phyloP scores from a whole-genome alignment of 164 flowering plant genomes.

The Sextonia rubra region DNA sequence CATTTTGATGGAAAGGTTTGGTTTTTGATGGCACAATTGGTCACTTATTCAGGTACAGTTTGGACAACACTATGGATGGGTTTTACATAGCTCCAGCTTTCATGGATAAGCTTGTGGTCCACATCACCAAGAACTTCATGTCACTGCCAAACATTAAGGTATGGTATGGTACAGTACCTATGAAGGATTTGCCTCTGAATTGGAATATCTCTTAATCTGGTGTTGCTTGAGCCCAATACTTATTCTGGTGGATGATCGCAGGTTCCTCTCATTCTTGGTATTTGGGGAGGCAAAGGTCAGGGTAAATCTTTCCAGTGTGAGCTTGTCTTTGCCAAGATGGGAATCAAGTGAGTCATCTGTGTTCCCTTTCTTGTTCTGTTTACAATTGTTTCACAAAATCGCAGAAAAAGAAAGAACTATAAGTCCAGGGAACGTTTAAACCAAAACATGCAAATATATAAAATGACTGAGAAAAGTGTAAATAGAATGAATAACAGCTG shows the following conservation, averaged over 20 bases:
- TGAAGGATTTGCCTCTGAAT: conserved; percentile 13
- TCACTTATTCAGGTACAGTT: conserved; percentile 25
- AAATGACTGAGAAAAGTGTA: neutral
- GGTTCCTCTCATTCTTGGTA: conserved; percentile 56
- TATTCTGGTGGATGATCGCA: conserved; percentile 14
- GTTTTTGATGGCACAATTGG: neutral
- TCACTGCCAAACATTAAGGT: conserved; percentile 47
- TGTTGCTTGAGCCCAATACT: neutral
- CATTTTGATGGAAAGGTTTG: neutral
- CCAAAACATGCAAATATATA: too few species aligned
- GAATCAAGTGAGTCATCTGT: conserved; percentile 32
- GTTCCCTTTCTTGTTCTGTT: neutral
- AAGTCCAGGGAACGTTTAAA: neutral
- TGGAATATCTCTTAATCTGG: neutral
- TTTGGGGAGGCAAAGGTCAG: conserved; percentile 75
- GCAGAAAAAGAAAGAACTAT: neutral
- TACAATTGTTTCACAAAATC: neutral
- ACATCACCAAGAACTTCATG: conserved; percentile 57
- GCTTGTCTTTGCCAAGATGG: conserved; percentile 53
- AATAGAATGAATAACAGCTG: neutral
- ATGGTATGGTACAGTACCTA: conserved; percentile 16
- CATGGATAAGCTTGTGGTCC: conserved; percentile 66
- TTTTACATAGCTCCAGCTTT: conserved; percentile 60
- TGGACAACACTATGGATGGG: conserved; percentile 53
- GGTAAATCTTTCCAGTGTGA: conserved; percentile 69